Evolutionary conservation across 2,329 filamentous ascomycete species (phyloP).

Genomic region (Fusarium beomiforme): DNA sequence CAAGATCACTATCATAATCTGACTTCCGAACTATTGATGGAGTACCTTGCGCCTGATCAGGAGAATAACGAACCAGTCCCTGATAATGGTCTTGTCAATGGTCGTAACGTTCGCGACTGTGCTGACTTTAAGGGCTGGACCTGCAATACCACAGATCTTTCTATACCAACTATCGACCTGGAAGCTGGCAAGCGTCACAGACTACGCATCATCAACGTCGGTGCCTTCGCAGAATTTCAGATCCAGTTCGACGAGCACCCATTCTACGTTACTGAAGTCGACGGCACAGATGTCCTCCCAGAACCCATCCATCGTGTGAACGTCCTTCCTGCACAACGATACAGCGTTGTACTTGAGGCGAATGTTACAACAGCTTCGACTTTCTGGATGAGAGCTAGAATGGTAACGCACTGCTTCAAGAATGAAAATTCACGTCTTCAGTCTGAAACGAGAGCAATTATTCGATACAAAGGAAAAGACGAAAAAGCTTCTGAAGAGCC

Average conservation of each 20-base stretch:
- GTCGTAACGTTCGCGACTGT: slow-evolving; percentile 50
- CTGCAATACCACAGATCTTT: slow-evolving; percentile 55
- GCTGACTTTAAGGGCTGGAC: slow-evolving; percentile 49
- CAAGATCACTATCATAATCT: slow-evolving; percentile 78
- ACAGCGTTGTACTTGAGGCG: slow-evolving; percentile 71
- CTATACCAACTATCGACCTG: slow-evolving; percentile 56
- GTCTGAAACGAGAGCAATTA: slow-evolving; percentile 44
- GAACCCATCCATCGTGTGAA: slow-evolving; percentile 68
- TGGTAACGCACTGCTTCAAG: slow-evolving; percentile 53
- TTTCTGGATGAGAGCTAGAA: slow-evolving; percentile 71
- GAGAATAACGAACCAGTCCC: slow-evolving; percentile 73
- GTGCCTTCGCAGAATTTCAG: slow-evolving; percentile 77
- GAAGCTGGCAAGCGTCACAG: slow-evolving; percentile 68
- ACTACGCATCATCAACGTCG: slow-evolving; percentile 75
- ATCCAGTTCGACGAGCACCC: slow-evolving; percentile 74
- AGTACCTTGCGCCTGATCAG: slow-evolving; percentile 65
- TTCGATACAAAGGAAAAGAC: slow-evolving; percentile 41
- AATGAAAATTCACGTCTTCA: slow-evolving; percentile 45
- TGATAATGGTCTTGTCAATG: slow-evolving; percentile 72
- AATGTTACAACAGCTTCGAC: slow-evolving; percentile 62
- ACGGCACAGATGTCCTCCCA: slow-evolving; percentile 73
- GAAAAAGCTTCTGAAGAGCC: slow-evolving; percentile 31
- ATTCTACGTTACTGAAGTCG: slow-evolving; percentile 74
- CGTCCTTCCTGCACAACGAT: slow-evolving; percentile 76
- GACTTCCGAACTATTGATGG: slow-evolving; percentile 59